Percentiles rank a stretch among this genome's conserved stretches.
phyloP scores from a whole-genome alignment of 2,329 filamentous ascomycete genomes.

The Thelonectria olida region DNA sequence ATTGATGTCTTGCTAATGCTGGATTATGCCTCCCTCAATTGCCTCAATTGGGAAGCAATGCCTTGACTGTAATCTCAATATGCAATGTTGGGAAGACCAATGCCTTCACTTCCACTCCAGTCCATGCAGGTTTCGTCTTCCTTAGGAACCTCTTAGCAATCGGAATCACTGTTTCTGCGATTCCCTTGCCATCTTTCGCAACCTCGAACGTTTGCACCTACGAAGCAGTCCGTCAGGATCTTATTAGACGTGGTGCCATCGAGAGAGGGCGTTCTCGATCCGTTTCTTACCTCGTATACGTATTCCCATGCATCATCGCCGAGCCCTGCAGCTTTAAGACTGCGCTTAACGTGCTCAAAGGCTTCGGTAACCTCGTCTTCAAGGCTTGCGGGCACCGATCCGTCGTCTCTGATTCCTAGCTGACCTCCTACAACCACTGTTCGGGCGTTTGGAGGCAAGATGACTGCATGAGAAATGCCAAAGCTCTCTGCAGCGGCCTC shows the following conservation, averaged over 20 bases:
- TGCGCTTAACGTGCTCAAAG: constrained; percentile 8
- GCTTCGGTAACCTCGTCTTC: constrained; percentile 11
- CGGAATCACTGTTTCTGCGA: background rate
- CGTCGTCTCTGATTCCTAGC: constrained; percentile 13
- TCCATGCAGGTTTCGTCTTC: constrained; percentile 15
- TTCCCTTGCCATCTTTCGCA: background rate
- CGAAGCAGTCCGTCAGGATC: background rate
- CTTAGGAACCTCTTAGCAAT: background rate
- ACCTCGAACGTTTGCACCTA: constrained; percentile 18
- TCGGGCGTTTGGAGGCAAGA: constrained; percentile 6
- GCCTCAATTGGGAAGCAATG: constrained; percentile 1
- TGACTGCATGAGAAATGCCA: constrained; percentile 10
- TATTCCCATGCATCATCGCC: constrained; percentile 21
- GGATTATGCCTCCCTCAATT: too few species aligned
- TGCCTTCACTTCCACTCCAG: constrained; percentile 9
- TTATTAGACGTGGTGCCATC: too few species aligned
- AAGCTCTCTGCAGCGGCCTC: constrained; percentile 14
- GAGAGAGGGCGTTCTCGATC: too few species aligned
- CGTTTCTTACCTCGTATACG: constrained; percentile 7
- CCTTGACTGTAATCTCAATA: constrained; percentile 16
- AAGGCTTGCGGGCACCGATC: constrained; percentile 2
- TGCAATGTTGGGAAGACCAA: constrained; percentile 5
- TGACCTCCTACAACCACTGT: constrained; percentile 11
- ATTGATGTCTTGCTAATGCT: too few species aligned
- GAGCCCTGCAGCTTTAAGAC: constrained; percentile 8